phyloP scores from a whole-genome alignment of 306 rosid species.

The Phaseolus lunatus region DNA sequence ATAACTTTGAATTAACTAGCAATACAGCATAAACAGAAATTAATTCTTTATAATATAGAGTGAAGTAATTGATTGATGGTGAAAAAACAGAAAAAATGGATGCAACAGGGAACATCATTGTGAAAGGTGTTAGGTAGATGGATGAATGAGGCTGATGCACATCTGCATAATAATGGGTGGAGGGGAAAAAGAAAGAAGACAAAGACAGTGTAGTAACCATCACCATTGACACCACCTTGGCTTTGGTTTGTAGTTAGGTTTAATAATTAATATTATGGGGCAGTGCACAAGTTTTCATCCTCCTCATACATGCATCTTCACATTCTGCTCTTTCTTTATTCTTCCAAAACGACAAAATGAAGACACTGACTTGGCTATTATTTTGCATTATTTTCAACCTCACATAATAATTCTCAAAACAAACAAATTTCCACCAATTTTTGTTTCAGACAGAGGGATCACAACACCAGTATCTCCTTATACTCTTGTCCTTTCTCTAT shows the following conservation, averaged over 20 bases:
- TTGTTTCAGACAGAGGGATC: conserved; percentile 25
- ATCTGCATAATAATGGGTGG: background rate
- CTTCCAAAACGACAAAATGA: background rate
- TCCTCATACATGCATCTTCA: conserved; percentile 2
- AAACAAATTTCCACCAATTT: conserved; percentile 22
- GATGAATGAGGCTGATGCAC: conserved; percentile 8
- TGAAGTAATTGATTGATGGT: background rate
- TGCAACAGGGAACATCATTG: background rate
- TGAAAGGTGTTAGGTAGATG: conserved; percentile 22
- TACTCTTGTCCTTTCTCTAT: conserved; percentile 6
- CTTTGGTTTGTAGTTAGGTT: background rate
- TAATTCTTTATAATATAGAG: no score
- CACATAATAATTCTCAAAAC: background rate
- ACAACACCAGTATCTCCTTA: background rate
- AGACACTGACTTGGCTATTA: conserved; percentile 12
- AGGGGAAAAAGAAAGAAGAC: background rate
- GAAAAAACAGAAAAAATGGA: background rate
- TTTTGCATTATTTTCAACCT: background rate
- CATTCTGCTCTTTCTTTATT: background rate
- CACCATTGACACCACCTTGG: background rate
- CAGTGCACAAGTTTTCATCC: background rate
- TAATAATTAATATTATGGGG: background rate
- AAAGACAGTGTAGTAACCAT: background rate
- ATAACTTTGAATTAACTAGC: no score
- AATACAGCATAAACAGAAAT: no score